phyloP scores from a whole-genome alignment of 2,329 filamentous ascomycete species.

The Diaporthe sp. region DNA sequence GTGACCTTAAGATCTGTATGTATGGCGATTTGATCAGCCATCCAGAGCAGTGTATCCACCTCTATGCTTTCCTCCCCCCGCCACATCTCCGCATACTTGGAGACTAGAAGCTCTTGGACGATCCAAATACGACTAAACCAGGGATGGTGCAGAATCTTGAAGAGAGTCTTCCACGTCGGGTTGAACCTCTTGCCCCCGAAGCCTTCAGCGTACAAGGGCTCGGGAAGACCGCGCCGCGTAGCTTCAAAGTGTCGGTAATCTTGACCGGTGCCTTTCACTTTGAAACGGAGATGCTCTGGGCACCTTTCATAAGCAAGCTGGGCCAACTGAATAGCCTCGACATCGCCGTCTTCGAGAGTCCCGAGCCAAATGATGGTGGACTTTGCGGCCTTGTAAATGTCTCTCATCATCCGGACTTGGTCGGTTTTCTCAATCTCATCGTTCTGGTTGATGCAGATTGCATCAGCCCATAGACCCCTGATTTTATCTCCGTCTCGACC shows the following conservation, averaged over 20 bases:
- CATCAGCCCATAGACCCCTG: not conserved
- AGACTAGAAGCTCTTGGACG: not conserved
- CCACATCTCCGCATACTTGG: not conserved
- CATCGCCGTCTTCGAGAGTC: not conserved
- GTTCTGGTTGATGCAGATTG: not conserved
- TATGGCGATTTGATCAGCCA: not conserved
- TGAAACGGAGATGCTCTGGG: not conserved
- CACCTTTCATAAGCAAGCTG: not conserved
- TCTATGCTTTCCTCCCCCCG: not conserved
- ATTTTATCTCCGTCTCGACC: not conserved
- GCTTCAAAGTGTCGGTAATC: not conserved
- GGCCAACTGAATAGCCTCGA: not conserved
- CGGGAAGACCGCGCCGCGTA: not conserved
- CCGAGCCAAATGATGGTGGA: not conserved
- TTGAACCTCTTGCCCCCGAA: not conserved
- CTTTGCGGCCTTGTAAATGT: not conserved
- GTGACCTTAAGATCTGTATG: not conserved
- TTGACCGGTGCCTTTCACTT: not conserved
- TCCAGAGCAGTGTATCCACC: not conserved
- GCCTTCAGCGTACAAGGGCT: accelerated
- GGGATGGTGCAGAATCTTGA: not conserved
- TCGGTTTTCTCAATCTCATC: not conserved
- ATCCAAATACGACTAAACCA: not conserved
- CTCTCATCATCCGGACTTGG: not conserved
- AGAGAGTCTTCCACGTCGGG: not conserved